Base-by-base conservation (phyloP, 768 basidiomycete species). In the Leccinum boreale region DNA sequence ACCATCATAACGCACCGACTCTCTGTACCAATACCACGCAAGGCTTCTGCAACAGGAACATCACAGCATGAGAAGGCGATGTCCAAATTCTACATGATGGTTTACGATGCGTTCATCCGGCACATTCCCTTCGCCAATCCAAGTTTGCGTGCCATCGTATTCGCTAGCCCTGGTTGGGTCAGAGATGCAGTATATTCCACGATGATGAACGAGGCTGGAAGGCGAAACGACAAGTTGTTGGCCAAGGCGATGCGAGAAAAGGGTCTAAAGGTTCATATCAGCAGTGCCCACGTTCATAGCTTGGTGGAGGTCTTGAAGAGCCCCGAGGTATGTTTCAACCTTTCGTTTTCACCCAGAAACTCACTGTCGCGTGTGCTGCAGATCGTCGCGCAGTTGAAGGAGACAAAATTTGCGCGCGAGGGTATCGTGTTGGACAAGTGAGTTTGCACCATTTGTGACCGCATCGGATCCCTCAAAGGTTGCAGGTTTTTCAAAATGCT, bases 401-500 rank as follows among this genome's bases (percentile, higher is more conserved):
- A 95, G 65, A 96, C 97, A 4, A 98, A 98, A 68, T 99, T 98
- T 73, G 95, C 95, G 0, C 79, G 89, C 39, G 97, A 98, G 73
- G 94, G 95, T 4, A 79, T 94, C 44, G 85, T 92, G 72, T 78
- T 98, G 3, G 95, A 98, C 70, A 94, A 81, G 94, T 92, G 61
- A 49, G 69, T 56, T 24, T 36, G 19, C 33, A 7, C 23, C 4
- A 29, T 53, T 23, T 33, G 47, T 8, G 17, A 31, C 54, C 52
- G 11, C 5, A 4, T 14, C 1, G 19, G 24, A 33, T 64, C 33
- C 29, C 46, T 55, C 28, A 56, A 49, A 14, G 5, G 1, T 29
- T 31, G 3, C 62, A 98, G 95, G 63, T 99, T 99, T 77, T 94
- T 94, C 77, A 99, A 98, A 73, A 98, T 95, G 94, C 83, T 98